Evolutionary conservation across 805 yeast genomes (phyloP).

Genomic region (Teunomyces pallodes): DNA sequence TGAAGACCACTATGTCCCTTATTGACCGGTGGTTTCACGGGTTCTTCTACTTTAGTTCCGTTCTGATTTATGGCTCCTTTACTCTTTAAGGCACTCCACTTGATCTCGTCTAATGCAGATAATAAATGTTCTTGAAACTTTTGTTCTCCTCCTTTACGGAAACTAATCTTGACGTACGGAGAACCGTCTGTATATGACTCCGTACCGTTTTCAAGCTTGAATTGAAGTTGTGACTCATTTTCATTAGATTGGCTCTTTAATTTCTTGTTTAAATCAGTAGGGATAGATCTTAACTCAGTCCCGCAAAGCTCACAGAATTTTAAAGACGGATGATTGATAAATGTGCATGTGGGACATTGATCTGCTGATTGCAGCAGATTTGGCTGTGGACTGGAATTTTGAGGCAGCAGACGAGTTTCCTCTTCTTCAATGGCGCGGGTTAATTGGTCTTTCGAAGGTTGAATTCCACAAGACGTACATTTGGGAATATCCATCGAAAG

Average conservation of each 20-base stretch:
- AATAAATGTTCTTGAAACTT: conserved; percentile 45
- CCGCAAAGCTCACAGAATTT: conserved; percentile 88
- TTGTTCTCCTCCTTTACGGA: conserved; percentile 67
- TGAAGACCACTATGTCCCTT: conserved; percentile 56
- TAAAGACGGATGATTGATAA: conserved; percentile 78
- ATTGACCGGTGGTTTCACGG: neutral
- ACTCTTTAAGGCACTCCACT: conserved; percentile 45
- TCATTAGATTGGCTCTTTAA: neutral
- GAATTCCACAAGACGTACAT: conserved; percentile 42
- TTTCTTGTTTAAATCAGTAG: neutral
- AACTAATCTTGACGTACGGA: conserved; percentile 64
- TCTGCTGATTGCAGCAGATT: conserved; percentile 14
- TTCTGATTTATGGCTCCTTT: conserved; percentile 37
- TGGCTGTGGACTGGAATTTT: conserved; percentile 9
- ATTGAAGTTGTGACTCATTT: conserved; percentile 10
- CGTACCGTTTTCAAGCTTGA: conserved; percentile 25
- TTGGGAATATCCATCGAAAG: conserved; percentile 22
- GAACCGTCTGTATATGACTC: conserved; percentile 32
- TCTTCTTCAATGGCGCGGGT: neutral
- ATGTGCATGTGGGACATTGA: conserved; percentile 65
- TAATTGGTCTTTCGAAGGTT: conserved; percentile 8
- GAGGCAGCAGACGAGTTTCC: neutral
- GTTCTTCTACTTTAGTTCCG: conserved; percentile 22
- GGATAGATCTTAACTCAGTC: conserved; percentile 25
- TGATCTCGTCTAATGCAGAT: conserved; percentile 43